Percentiles rank a stretch among this genome's conserved stretches.
Evolutionary conservation across 768 basidiomycete genomes (phyloP).

Genomic region (Auriscalpium vulgare): DNA sequence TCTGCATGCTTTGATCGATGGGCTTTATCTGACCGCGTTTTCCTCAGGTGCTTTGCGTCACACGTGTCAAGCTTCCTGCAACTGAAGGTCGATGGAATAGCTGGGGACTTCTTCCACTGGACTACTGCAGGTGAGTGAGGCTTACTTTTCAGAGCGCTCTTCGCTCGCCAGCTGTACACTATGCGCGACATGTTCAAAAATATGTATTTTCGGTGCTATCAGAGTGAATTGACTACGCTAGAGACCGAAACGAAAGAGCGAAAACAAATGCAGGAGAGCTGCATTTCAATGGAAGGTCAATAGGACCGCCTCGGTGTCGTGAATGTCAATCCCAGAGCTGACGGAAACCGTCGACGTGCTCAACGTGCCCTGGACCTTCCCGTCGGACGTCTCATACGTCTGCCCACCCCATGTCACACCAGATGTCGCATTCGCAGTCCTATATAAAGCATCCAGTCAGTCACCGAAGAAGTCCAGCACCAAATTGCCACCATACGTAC

Average conservation of each 20-base stretch:
- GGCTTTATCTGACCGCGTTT: neutral
- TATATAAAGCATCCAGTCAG: constrained; percentile 11
- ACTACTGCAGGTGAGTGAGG: too few species aligned
- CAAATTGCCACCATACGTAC: constrained; percentile 22
- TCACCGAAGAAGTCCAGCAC: neutral
- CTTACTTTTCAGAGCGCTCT: too few species aligned
- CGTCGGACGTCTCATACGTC: constrained; percentile 45
- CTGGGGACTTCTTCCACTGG: too few species aligned
- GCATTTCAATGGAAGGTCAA: constrained; percentile 23
- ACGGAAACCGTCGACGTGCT: constrained; percentile 24
- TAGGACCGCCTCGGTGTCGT: constrained; percentile 40
- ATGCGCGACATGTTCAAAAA: too few species aligned
- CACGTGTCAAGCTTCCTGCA: too few species aligned
- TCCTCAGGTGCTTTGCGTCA: too few species aligned
- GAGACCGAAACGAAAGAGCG: too few species aligned
- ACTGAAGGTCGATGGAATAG: too few species aligned
- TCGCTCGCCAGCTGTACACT: too few species aligned
- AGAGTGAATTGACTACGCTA: too few species aligned
- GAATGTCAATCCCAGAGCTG: constrained; percentile 34
- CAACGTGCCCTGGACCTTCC: constrained; percentile 29
- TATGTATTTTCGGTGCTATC: too few species aligned
- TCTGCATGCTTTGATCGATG: neutral
- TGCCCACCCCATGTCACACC: constrained; percentile 53
- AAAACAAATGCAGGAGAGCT: too few species aligned
- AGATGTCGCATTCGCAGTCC: constrained; percentile 40